phyloP scores from a whole-genome alignment of 2,329 filamentous ascomycete genomes.

The Pseudogymnoascus sp. region DNA sequence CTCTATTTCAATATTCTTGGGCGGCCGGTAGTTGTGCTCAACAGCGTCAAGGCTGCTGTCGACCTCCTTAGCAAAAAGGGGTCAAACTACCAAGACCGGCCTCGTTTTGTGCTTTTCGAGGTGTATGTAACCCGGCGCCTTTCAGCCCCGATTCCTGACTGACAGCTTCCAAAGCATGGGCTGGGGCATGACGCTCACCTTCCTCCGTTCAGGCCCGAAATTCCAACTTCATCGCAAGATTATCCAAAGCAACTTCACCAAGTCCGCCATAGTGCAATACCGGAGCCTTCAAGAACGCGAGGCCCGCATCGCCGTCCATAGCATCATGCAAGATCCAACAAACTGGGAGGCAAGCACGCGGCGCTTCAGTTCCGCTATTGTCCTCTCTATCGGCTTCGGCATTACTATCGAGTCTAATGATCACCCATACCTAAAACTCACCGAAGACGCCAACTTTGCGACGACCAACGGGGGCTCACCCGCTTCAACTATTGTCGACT shows the following conservation, averaged over 20 bases:
- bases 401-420: conserved; percentile 31
- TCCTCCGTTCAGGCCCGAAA: conserved; percentile 35
- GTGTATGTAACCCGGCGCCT: conserved; percentile 6
- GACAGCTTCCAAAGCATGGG: conserved; percentile 23
- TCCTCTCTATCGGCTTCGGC: conserved; percentile 39
- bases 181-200: conserved; percentile 41
- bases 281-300: conserved; percentile 29
- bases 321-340: conserved; percentile 27
- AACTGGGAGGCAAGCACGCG: conserved; percentile 31
- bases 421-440: conserved; percentile 36
- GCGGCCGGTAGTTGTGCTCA: conserved; percentile 36
- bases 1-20: conserved; percentile 17
- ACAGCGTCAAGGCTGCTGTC: conserved; percentile 34
- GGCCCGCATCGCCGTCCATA: conserved; percentile 25
- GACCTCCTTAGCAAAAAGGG: conserved; percentile 39
- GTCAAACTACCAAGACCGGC: conserved; percentile 38
- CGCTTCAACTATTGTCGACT: conserved; percentile 37
- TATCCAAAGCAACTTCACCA: conserved; percentile 38
- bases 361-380: conserved; percentile 35
- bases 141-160: not conserved
- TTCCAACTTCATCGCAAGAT: conserved; percentile 39
- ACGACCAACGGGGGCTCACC: conserved; percentile 25
- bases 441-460: conserved; percentile 25
- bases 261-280: conserved; percentile 30
- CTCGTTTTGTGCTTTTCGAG: conserved; percentile 31